phyloP scores from a whole-genome alignment of 208 protist species.

The Balamuthia mandrillaris region DNA sequence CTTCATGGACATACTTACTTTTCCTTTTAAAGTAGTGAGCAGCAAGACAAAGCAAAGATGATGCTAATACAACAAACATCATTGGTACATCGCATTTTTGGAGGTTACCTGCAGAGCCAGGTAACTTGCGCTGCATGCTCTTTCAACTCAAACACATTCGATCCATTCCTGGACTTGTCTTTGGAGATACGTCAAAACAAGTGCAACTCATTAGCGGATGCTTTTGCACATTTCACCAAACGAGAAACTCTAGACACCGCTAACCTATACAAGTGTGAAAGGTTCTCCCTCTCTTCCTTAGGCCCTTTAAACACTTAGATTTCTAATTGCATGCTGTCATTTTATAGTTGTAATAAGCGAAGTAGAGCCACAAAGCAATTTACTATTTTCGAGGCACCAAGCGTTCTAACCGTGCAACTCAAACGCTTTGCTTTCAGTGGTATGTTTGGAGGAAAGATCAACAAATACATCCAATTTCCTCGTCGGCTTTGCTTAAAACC shows the following conservation, averaged over 20 bases:
- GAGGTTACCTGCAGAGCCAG: conserved; percentile 64
- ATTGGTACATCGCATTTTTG: conserved; percentile 68
- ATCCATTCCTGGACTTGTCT: conserved; percentile 75
- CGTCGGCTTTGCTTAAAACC: conserved; percentile 39
- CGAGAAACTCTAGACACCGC: conserved; percentile 66
- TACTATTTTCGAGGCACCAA: conserved; percentile 50
- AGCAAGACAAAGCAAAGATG: neutral
- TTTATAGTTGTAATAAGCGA: conserved; percentile 55
- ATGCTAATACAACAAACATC: conserved; percentile 61
- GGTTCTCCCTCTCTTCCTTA: conserved; percentile 39
- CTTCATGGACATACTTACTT: too few relatives aligned
- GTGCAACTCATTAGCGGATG: conserved; percentile 46
- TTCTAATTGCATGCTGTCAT: neutral
- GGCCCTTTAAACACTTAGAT: neutral
- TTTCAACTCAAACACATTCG: conserved; percentile 71
- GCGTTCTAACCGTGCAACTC: neutral
- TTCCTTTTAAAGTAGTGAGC: neutral
- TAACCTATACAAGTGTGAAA: conserved; percentile 75
- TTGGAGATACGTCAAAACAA: conserved; percentile 71
- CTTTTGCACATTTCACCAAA: conserved; percentile 64
- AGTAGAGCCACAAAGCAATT: conserved; percentile 70
- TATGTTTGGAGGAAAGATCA: neutral
- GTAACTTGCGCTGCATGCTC: conserved; percentile 67
- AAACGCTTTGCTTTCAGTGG: neutral
- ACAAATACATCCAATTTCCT: neutral